A percentile compares a stretch with the other conserved stretches of the same genome.
These are phyloP conservation scores for Candida cerambycidarum DNA, from an alignment of 805 yeast species.

Conservation along the genomic window DNA sequence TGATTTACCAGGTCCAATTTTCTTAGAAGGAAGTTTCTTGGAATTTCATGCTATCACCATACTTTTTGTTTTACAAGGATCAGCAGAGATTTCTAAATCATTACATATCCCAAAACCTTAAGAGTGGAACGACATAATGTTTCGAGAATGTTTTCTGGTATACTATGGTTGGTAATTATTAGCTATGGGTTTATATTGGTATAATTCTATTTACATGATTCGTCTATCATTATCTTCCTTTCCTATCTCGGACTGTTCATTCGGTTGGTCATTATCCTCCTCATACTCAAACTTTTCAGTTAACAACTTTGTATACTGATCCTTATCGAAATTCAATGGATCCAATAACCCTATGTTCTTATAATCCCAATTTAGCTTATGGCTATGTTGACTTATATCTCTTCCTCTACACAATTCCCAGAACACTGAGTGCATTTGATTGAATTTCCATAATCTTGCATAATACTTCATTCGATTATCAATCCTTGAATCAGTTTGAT, in stretches of 20 bases:
- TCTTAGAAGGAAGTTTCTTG: constrained; percentile 52
- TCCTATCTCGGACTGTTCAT: too few species aligned
- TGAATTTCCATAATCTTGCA: constrained; percentile 15
- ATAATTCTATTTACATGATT: too few species aligned
- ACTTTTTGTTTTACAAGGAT: constrained; percentile 75
- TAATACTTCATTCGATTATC: constrained; percentile 9
- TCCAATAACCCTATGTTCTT: constrained; percentile 36
- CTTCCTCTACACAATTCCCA: constrained; percentile 36
- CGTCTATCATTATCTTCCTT: too few species aligned
- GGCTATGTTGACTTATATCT: constrained; percentile 32
- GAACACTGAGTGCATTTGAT: constrained; percentile 34
- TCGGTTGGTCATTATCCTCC: too few species aligned
- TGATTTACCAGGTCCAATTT: constrained; percentile 64
- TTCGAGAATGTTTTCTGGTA: too few species aligned
- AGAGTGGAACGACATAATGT: neutral
- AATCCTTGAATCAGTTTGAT: constrained; percentile 10
- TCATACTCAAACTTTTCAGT: neutral
- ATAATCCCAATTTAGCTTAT: constrained; percentile 23
- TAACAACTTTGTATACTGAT: constrained; percentile 23
- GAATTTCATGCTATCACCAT: constrained; percentile 75
- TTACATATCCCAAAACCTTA: constrained; percentile 84
- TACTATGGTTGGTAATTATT: too few species aligned
- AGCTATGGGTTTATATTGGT: too few species aligned
- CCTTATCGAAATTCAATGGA: constrained; percentile 33
- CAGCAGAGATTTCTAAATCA: constrained; percentile 88